Conservation (phyloP, 2,329 filamentous ascomycete species). For the Mollisiaceae sp. region DNA sequence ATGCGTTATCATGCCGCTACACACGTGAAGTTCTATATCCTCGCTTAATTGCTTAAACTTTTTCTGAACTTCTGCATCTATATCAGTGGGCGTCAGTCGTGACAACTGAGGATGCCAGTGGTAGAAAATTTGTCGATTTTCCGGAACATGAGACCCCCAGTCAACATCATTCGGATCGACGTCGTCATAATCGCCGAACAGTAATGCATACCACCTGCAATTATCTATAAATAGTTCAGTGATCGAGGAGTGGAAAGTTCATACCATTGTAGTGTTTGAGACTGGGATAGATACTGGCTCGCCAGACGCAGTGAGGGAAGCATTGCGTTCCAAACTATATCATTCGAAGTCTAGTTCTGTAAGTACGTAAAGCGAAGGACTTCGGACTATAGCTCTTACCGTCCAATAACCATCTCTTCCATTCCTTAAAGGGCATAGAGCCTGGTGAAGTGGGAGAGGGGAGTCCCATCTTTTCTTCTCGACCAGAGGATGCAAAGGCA, state of each 20-base stretch:
- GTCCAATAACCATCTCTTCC: background rate
- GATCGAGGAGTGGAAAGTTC: background rate
- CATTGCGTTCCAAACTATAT: background rate
- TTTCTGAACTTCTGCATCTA: background rate
- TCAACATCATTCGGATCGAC: background rate
- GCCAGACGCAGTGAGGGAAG: background rate
- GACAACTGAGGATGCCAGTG: background rate
- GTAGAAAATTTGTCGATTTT: background rate
- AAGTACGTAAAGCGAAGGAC: background rate
- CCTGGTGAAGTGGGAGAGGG: background rate
- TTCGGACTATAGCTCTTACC: background rate
- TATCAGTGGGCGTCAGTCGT: background rate
- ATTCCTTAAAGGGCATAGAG: background rate
- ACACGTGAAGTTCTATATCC: background rate
- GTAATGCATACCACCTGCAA: background rate
- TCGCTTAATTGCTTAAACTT: background rate
- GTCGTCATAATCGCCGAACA: background rate
- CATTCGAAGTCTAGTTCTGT: background rate
- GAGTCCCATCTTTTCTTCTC: background rate
- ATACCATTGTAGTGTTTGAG: background rate
- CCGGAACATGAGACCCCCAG: background rate
- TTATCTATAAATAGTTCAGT: background rate
- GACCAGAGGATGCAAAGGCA: background rate
- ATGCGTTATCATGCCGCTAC: background rate
- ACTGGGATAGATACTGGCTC: background rate